Evolutionary conservation across 2,329 filamentous ascomycete species (phyloP).

Genomic region (Trichoderma cornu-damae): DNA sequence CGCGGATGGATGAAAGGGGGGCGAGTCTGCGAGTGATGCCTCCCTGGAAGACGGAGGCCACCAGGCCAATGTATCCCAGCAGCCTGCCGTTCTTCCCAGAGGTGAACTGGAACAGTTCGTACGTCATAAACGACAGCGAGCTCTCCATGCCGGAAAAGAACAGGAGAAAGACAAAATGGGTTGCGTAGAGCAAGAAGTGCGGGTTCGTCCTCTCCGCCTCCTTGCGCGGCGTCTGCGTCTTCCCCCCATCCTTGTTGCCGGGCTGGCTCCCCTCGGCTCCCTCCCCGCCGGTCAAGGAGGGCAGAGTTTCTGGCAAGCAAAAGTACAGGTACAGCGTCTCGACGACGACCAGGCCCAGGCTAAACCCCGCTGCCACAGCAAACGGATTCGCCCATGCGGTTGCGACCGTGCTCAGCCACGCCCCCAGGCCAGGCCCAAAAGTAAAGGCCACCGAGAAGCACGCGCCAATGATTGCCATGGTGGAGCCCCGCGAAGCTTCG

Average conservation of each 20-base stretch:
- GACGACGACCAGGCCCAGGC: conserved; percentile 72
- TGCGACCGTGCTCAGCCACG: conserved; percentile 72
- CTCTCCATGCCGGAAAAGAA: conserved; percentile 99
- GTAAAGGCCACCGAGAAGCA: conserved; percentile 98
- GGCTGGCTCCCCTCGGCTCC: conserved; percentile 22
- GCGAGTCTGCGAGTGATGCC: conserved; percentile 82
- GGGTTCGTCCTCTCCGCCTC: conserved; percentile 65
- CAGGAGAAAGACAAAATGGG: conserved; percentile 86
- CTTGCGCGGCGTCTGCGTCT: conserved; percentile 25
- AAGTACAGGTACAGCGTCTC: conserved; percentile 87
- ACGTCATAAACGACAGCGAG: conserved; percentile 94
- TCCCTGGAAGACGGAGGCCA: conserved; percentile 89
- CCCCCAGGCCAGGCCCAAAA: conserved; percentile 87
- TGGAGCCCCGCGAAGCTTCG: conserved; percentile 74
- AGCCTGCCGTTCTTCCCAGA: conserved; percentile 77
- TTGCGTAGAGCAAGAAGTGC: conserved; percentile 72
- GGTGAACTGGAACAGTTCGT: conserved; percentile 80
- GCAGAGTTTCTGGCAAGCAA: conserved; percentile 80
- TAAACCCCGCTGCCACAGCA: conserved; percentile 84
- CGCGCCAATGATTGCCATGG: conserved; percentile 92
- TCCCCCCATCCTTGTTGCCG: conserved; percentile 21
- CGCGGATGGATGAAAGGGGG: conserved; percentile 71
- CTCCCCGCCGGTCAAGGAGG: conserved; percentile 41
- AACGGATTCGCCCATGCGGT: conserved; percentile 86
- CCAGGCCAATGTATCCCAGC: conserved; percentile 83